Conservation (phyloP, 176 grass and related monocot species). For the Paspalum vaginatum region DNA sequence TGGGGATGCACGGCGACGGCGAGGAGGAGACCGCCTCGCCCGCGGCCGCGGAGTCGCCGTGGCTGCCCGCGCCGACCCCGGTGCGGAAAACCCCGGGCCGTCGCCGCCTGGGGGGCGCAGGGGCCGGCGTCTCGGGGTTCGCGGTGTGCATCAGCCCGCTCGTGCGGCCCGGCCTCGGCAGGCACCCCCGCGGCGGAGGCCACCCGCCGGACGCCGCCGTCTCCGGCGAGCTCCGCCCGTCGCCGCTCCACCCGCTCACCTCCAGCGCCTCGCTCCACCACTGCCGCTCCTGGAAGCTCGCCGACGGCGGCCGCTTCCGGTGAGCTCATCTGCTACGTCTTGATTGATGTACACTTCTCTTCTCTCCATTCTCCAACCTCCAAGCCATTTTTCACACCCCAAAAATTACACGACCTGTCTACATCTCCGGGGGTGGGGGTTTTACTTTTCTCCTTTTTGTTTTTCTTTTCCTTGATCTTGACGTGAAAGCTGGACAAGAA, state of each 20-base stretch:
- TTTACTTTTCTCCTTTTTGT: neutral
- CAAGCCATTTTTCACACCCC: neutral
- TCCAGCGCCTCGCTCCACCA: constrained; percentile 49
- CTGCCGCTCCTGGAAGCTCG: constrained; percentile 81
- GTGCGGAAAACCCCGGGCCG: constrained; percentile 48
- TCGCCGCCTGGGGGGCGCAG: constrained; percentile 1
- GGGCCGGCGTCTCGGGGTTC: constrained; percentile 59
- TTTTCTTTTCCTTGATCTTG: neutral
- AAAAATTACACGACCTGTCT: neutral
- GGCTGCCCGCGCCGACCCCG: constrained; percentile 59
- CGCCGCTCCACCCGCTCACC: constrained; percentile 55
- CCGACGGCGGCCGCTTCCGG: constrained; percentile 68
- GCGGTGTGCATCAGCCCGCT: constrained; percentile 81
- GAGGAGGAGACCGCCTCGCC: constrained; percentile 11
- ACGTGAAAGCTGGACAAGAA: constrained; percentile 17
- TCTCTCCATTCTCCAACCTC: too few relatives aligned
- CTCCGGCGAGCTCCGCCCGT: constrained; percentile 59
- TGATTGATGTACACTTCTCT: neutral
- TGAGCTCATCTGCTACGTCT: constrained; percentile 24
- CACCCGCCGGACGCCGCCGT: constrained; percentile 21
- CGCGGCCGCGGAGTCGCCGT: constrained; percentile 48
- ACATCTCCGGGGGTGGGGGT: neutral
- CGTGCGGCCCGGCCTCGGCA: constrained; percentile 48
- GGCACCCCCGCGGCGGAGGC: constrained; percentile 50
- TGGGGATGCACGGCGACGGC: neutral